A percentile compares a stretch with the other conserved stretches of the same genome.
phyloP scores from a whole-genome alignment of 495 filamentous ascomycete species.

The Sabuloglossum arenarium region DNA sequence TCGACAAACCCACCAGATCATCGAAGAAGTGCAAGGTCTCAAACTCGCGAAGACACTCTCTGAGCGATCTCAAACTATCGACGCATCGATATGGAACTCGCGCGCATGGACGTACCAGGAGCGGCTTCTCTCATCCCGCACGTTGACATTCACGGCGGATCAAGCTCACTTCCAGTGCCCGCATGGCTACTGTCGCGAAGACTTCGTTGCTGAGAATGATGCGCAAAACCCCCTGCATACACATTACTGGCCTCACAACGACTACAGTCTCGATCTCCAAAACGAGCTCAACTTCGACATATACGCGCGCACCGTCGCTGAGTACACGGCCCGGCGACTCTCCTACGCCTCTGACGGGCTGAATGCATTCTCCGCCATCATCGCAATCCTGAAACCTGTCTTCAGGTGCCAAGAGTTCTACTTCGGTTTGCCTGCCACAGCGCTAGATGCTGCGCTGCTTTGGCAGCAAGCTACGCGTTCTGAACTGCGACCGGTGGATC shows the following conservation, averaged over 20 bases:
- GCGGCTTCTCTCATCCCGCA: not conserved
- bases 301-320: not conserved
- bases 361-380: not conserved
- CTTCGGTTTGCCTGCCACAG: not conserved
- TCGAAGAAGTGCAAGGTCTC: not conserved
- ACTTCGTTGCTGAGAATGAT: not conserved
- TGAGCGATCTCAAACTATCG: not conserved
- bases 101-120: slow-evolving; percentile 1
- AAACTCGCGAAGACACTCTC: not conserved
- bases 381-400: not conserved
- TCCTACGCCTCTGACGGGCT: not conserved
- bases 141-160: not conserved
- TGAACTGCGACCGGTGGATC: not conserved
- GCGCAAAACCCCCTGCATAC: not conserved
- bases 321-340: not conserved
- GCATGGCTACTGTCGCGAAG: not conserved
- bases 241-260: not conserved
- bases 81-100: not conserved
- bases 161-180: not conserved
- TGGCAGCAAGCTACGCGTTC: not conserved
- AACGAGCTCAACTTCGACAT: not conserved
- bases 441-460: not conserved
- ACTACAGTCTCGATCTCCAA: too few species aligned
- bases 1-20: not conserved
- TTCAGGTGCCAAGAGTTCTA: not conserved